A percentile compares a stretch with the other conserved stretches of the same genome.
These are phyloP conservation scores for Cyanodermella asteris DNA, from an alignment of 2,329 filamentous ascomycete genomes.

Conservation along the genomic window DNA sequence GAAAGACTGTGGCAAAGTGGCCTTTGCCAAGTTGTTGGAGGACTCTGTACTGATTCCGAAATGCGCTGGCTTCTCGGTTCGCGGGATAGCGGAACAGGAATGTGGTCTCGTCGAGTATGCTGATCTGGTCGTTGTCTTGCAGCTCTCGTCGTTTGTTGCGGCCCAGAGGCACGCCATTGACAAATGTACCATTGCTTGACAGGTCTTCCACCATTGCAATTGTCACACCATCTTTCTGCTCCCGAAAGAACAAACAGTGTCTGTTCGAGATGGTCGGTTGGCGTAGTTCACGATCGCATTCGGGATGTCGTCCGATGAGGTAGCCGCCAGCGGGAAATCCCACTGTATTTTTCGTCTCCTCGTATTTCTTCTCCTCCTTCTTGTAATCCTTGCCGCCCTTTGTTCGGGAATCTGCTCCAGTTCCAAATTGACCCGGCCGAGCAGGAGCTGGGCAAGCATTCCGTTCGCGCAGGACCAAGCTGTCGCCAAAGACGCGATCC, in stretches of 20 bases:
- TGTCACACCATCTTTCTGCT: constrained; percentile 33
- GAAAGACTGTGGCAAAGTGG: constrained; percentile 82
- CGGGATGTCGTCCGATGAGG: constrained; percentile 74
- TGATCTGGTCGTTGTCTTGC: constrained; percentile 75
- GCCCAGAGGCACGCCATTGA: constrained; percentile 78
- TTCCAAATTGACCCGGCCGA: constrained; percentile 18
- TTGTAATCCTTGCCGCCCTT: constrained; percentile 24
- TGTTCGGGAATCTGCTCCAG: constrained; percentile 18
- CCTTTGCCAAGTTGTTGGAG: constrained; percentile 78
- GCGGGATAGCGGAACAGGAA: constrained; percentile 86
- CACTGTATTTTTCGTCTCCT: constrained; percentile 33
- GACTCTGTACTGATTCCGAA: constrained; percentile 68
- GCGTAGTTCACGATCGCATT: constrained; percentile 65
- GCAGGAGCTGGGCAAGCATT: constrained; percentile 41
- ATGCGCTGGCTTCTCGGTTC: constrained; percentile 49
- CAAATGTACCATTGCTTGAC: constrained; percentile 88
- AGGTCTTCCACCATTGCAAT: constrained; percentile 73
- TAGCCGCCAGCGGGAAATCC: constrained; percentile 58
- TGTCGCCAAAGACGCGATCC: constrained; percentile 44
- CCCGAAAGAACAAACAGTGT: constrained; percentile 30
- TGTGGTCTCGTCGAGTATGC: constrained; percentile 60
- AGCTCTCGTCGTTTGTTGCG: constrained; percentile 81
- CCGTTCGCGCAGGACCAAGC: constrained; percentile 55
- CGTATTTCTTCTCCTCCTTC: constrained; percentile 37
- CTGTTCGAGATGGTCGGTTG: constrained; percentile 73